Evolutionary conservation across 495 filamentous ascomycete species (phyloP), one percentile per base, ranked within the genome.

Genomic region (Lepraria neglecta): DNA sequence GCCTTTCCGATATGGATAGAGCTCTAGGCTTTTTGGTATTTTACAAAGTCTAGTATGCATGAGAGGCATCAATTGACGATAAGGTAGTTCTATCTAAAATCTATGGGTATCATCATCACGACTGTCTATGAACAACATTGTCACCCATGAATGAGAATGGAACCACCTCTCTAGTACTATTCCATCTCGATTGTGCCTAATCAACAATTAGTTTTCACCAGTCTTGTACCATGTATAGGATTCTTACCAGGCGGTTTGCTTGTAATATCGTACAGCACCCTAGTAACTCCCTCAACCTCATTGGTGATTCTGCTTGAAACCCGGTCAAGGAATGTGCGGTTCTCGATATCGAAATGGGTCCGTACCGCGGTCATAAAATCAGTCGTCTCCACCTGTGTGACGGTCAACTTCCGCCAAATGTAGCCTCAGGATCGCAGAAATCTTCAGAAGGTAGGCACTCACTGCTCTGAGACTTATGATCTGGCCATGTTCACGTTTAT

Each of bases 241-340:
- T 11, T 40, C 42, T 28, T 24, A 57, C 59, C 65, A 46, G 65
- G 65, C n/a, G 65, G 65, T 35, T 67, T 67, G 9, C 52, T 59
- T 0, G 65, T 64, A 14, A 53, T 28, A 58, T 85, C 82, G 59
- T 86, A 87, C 19, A 81, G 63, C 42, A 88, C 84, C n/a, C 86
- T 71, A 64, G 79, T 84, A 11, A 87, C 79, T 9, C 90, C 91
- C 58, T 87, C 74, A 5, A 96, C 89, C 74, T 96, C 89, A 71
- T 96, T 96, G 46, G 88, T 81, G 57, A 96, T 95, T 54, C 88
- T 75, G 4, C 77, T 83, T 42, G 78, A 78, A n/a, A 92, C 84
- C 51, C 75, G 75, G 74, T 81, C 80, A 56, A 95, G 73, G 66
- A 96, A 87, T 14, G 80, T 78, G 56, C 80, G 77, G 17, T 84